phyloP scores from a whole-genome alignment of 306 rosid genomes.

The Chamaecrista fasciculata region DNA sequence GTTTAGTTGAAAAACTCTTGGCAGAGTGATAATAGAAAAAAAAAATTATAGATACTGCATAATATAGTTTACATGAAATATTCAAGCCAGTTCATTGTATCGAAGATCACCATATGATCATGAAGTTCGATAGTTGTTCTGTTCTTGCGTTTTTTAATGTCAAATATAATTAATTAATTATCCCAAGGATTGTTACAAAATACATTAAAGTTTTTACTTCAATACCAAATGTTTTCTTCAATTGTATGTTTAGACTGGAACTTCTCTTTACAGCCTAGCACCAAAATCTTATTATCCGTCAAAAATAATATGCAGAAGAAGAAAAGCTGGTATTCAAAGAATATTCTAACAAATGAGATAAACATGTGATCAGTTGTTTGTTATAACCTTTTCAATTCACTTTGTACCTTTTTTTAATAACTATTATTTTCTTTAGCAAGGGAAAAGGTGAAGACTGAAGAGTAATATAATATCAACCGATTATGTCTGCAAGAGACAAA shows the following conservation, averaged over 20 bases:
- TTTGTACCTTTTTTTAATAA: neutral
- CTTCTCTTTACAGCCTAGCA: neutral
- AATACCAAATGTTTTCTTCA: neutral
- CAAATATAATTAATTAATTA: neutral
- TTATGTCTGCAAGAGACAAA: conserved; percentile 8
- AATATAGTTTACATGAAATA: neutral
- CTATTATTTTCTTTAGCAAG: neutral
- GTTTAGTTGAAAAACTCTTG: neutral
- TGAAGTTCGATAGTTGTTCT: no score
- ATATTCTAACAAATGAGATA: neutral
- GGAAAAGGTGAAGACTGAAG: neutral
- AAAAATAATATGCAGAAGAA: neutral
- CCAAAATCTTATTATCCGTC: neutral
- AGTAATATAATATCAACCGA: conserved; percentile 14
- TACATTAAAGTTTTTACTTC: neutral
- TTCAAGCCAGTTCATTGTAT: neutral
- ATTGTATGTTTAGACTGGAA: neutral
- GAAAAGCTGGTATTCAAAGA: neutral
- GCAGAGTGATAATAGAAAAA: neutral
- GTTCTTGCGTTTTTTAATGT: neutral
- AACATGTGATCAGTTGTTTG: neutral
- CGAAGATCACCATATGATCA: no score
- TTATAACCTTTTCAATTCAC: neutral
- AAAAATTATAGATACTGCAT: neutral
- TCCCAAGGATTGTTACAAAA: neutral